Conservation (phyloP, 805 yeast genomes). For the Saccharomycopsis lassenensis region DNA sequence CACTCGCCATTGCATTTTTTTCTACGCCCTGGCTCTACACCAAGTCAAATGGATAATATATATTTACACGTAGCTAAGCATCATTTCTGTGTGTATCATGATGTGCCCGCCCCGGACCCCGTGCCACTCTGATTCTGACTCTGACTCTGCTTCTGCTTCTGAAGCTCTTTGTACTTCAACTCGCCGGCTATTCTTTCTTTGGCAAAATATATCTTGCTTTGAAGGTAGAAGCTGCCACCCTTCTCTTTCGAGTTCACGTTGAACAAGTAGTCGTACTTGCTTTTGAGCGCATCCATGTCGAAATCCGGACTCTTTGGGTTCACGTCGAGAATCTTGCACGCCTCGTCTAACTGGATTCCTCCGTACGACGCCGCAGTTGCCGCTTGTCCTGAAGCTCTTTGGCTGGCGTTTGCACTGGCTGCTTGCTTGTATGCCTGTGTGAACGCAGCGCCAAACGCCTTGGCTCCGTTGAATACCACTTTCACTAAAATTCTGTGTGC, state of each 20-base stretch:
- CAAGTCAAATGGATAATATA: too few species aligned
- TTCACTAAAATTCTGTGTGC: conserved; percentile 88
- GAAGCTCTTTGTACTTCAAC: conserved; percentile 36
- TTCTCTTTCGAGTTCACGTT: conserved; percentile 86
- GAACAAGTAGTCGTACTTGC: conserved; percentile 71
- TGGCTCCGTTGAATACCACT: conserved; percentile 88
- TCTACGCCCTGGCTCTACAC: too few species aligned
- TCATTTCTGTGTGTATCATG: too few species aligned
- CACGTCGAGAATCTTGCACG: conserved; percentile 80
- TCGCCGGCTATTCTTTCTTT: conserved; percentile 84
- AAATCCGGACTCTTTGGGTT: conserved; percentile 44
- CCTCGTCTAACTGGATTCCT: conserved; percentile 82
- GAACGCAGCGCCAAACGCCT: conserved; percentile 92
- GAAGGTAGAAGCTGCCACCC: conserved; percentile 92
- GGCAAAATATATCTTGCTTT: conserved; percentile 88
- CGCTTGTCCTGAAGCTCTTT: conserved; percentile 40
- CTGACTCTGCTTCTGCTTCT: conserved; percentile 17
- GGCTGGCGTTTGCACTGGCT: conserved; percentile 82
- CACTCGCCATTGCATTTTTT: too few species aligned
- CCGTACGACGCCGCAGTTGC: conserved; percentile 41
- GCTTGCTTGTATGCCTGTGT: conserved; percentile 96
- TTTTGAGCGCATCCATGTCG: conserved; percentile 46
- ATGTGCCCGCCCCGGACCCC: conserved; percentile 1
- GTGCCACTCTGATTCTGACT: conserved; percentile 4
- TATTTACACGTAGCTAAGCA: too few species aligned